Base-by-base conservation (phyloP, 2,329 filamentous ascomycete genomes). In the Graphilbum fragrans region DNA sequence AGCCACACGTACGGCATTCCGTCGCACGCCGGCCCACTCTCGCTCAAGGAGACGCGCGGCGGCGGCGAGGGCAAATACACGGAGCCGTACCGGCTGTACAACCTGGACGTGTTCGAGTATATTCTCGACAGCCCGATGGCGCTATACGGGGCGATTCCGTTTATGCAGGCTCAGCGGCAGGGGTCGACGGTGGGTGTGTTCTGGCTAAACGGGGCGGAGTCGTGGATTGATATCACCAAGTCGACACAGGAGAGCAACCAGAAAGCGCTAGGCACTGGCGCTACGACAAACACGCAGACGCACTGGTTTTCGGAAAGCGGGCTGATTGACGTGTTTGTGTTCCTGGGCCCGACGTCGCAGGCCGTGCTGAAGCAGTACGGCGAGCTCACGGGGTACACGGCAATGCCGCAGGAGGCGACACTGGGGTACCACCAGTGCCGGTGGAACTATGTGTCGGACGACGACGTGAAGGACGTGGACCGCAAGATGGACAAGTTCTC, bases 391-490 rank as follows among this genome's bases (percentile, higher is more conserved):
- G 92, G 92, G 21, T 90, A 80, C 54, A 92, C 87, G 23, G 81
- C 88, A 45, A 75, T 98, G 61, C 92, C 92, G 2, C 87, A 94
- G 54, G 82, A 92, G 48, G 95, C 95, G 53, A 74, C 90, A 2
- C 78, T 98, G 50, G 92, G 77, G 12, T 95, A 96, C 61, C 92
- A 98, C 56, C 92, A 98, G 60, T 96, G 92, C 60, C 83, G 92
- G 52, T 98, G 92, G 92, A 98, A 98, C 64, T 98, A 98, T 58
- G 81, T 95, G 43, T 93, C 86, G 1, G 90, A 95, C 53, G 87
- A 95, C 49, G 92, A 98, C 61, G 88, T 98, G 44, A 93, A 85
- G 60, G 88, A 96, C 54, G 90, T 98, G 34, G 88, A 96, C 58
- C 80, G 84, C 49, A 94, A 93, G 59, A 94, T 98, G 66, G 88